phyloP scores from a whole-genome alignment of 208 protist genomes.

The Acanthamoeba lenticulata region DNA sequence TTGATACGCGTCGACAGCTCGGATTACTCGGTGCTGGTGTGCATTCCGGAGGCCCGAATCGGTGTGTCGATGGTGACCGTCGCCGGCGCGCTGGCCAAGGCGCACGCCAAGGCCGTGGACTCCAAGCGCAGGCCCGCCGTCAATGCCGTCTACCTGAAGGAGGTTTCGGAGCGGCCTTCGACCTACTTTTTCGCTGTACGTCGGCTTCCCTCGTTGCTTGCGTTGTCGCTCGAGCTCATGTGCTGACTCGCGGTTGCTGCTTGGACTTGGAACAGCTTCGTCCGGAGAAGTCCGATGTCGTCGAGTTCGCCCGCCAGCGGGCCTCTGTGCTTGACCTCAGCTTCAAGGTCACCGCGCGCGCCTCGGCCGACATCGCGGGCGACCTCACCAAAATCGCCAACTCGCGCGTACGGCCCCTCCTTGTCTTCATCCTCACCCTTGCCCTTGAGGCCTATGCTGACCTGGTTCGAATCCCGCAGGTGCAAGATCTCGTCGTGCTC shows the following conservation, averaged over 20 bases:
- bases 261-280: neutral
- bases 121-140: neutral
- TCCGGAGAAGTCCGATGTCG: neutral
- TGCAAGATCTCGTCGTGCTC: slow-evolving; percentile 23
- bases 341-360: neutral
- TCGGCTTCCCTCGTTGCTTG: neutral
- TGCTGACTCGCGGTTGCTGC: neutral
- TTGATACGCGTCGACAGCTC: neutral
- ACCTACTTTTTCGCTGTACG: slow-evolving; percentile 44
- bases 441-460: too few species aligned
- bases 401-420: neutral
- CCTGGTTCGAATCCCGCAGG: too few species aligned
- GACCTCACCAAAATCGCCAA: slow-evolving; percentile 32
- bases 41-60: slow-evolving; percentile 20
- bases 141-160: neutral
- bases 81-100: neutral
- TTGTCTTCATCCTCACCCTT: neutral
- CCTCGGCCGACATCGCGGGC: neutral
- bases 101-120: neutral
- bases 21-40: slow-evolving; percentile 12
- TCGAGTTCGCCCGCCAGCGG: neutral
- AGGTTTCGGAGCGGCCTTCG: slow-evolving; percentile 7
- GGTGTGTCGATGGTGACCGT: slow-evolving; percentile 23
- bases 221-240: neutral
- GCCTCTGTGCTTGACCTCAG: neutral